Evolutionary conservation across 1,284 basidiomycete genomes (phyloP).

Genomic region (Athelia psychrophila): DNA sequence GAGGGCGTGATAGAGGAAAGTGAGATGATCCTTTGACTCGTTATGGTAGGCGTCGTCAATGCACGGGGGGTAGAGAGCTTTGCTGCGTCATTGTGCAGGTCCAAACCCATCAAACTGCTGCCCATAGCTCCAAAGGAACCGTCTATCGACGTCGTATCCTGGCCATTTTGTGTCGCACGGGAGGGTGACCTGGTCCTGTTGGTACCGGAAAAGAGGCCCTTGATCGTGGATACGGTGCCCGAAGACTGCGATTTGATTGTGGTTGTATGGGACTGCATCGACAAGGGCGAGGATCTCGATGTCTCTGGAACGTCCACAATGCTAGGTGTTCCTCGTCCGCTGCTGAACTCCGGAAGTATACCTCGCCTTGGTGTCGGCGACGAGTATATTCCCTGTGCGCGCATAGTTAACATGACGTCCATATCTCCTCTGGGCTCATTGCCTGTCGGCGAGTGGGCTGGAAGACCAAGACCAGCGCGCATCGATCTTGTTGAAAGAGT

Average conservation of each 20-base stretch:
- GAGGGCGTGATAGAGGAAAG: neutral
- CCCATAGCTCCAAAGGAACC: slow-evolving; percentile 56
- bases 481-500: slow-evolving; percentile 43
- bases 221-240: slow-evolving; percentile 46
- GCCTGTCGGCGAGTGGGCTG: slow-evolving; percentile 36
- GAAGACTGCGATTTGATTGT: slow-evolving; percentile 27
- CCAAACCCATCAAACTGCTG: slow-evolving; percentile 50
- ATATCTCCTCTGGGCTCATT: slow-evolving; percentile 71
- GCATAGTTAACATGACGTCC: slow-evolving; percentile 80
- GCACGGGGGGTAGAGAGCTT: slow-evolving; percentile 22
- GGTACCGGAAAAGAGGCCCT: slow-evolving; percentile 51
- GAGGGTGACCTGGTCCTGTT: slow-evolving; percentile 59
- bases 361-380: slow-evolving; percentile 19
- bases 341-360: slow-evolving; percentile 9
- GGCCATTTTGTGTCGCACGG: slow-evolving; percentile 40
- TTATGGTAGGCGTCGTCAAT: slow-evolving; percentile 2
- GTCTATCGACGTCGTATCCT: slow-evolving; percentile 25
- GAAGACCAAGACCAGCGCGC: slow-evolving; percentile 58
- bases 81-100: slow-evolving; percentile 37
- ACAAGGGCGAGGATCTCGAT: slow-evolving; percentile 43
- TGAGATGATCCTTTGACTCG: neutral
- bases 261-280: slow-evolving; percentile 38
- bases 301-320: slow-evolving; percentile 20
- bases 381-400: slow-evolving; percentile 53
- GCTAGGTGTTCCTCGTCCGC: slow-evolving; percentile 3